These are phyloP conservation scores for Akanthomyces uredinophilus DNA, from an alignment of 2,329 filamentous ascomycete species.

Conservation along the genomic window DNA sequence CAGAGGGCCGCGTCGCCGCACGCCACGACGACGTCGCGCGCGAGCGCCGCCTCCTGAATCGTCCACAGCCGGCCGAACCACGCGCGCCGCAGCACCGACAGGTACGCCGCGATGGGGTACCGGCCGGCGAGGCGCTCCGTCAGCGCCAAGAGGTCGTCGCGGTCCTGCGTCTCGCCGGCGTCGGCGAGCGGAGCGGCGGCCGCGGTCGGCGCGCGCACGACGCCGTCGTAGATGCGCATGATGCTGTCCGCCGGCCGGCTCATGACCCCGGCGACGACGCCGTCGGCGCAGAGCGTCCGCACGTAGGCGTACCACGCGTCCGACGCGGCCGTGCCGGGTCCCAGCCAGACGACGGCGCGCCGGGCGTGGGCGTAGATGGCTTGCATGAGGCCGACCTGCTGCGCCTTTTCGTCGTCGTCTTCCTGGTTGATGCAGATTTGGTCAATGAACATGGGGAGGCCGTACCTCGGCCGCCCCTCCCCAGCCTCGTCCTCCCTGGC, in stretches of 20 bases:
- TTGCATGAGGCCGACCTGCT: conserved; percentile 27
- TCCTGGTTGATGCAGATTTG: conserved; percentile 30
- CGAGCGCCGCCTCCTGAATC: conserved; percentile 30
- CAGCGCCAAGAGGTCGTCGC: conserved; percentile 24
- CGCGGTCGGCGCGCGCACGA: conserved; percentile 20
- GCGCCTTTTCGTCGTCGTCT: conserved; percentile 21
- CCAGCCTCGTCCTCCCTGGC: neutral
- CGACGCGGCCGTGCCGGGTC: conserved; percentile 20
- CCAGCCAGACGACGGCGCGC: conserved; percentile 26
- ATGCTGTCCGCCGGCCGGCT: conserved; percentile 21
- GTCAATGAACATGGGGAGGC: conserved; percentile 26
- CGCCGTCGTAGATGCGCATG: conserved; percentile 25
- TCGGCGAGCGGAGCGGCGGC: conserved; percentile 18
- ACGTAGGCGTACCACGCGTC: conserved; percentile 20
- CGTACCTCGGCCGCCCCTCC: neutral
- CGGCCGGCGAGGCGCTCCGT: conserved; percentile 19
- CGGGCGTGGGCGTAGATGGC: conserved; percentile 24
- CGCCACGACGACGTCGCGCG: conserved; percentile 20
- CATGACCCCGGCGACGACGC: conserved; percentile 21
- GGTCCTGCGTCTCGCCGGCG: conserved; percentile 20
- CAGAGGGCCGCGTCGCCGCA: conserved; percentile 24
- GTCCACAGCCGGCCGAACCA: conserved; percentile 32
- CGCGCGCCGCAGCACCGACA: conserved; percentile 23
- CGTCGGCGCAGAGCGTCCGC: conserved; percentile 18
- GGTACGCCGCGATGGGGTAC: conserved; percentile 24